These are phyloP conservation scores for Casaregolazyma suthepensis DNA, from an alignment of 1,139 yeast genomes.

Conservation along the genomic window DNA sequence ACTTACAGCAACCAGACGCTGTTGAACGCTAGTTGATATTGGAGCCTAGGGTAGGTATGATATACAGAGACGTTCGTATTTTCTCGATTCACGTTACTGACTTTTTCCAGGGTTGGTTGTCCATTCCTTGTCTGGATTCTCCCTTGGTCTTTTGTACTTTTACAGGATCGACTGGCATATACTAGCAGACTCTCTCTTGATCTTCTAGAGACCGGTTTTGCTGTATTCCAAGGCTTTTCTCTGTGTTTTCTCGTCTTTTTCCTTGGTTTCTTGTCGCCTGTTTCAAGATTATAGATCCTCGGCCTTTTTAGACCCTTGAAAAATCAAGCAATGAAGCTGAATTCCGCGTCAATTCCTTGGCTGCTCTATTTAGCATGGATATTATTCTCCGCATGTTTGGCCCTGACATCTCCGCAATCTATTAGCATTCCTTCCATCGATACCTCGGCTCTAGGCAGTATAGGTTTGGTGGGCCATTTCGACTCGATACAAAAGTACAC, in stretches of 20 bases:
- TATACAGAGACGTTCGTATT: background rate
- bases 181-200: background rate
- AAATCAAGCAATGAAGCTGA: background rate
- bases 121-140: background rate
- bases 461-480: constrained; percentile 63
- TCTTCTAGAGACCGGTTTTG: background rate
- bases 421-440: constrained; percentile 28
- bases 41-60: background rate
- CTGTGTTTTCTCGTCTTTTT: background rate
- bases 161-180: background rate
- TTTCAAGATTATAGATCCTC: background rate
- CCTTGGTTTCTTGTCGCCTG: background rate
- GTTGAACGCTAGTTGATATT: background rate
- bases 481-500: constrained; percentile 54
- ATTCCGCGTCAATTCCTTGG: background rate
- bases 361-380: background rate
- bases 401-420: constrained; percentile 5
- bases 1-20: background rate
- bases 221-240: background rate
- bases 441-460: constrained; percentile 31
- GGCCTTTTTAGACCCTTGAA: background rate
- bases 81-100: background rate
- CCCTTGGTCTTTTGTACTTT: background rate
- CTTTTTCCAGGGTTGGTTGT: background rate
- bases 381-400: background rate